phyloP scores from a whole-genome alignment of 2,329 filamentous ascomycete genomes.

The Dactylonectria macrodidyma region DNA sequence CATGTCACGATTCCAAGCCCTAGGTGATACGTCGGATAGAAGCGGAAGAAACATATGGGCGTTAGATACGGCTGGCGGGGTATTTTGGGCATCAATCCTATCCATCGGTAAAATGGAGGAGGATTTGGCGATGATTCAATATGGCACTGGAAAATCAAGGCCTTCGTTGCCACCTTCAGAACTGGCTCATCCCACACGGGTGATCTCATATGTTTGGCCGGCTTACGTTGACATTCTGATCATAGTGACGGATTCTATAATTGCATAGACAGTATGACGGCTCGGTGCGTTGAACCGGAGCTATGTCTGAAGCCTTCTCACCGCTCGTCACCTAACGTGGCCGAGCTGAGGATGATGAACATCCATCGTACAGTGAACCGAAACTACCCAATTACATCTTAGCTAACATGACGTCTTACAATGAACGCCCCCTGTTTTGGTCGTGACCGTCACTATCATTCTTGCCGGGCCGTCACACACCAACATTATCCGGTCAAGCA shows the following conservation, averaged over 20 bases:
- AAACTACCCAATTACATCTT: neutral
- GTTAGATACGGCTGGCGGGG: neutral
- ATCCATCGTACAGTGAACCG: neutral
- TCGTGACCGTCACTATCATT: neutral
- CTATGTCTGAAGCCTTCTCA: neutral
- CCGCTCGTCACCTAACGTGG: neutral
- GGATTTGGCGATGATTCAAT: neutral
- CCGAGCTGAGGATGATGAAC: neutral
- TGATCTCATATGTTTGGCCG: neutral
- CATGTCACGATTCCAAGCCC: neutral
- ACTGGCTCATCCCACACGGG: neutral
- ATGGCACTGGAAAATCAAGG: neutral
- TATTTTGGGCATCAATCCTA: neutral
- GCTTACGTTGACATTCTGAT: neutral
- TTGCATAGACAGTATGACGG: neutral
- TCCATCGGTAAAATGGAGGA: neutral
- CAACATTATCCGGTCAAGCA: neutral
- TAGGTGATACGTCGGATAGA: neutral
- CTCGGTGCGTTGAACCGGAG: neutral
- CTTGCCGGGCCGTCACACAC: neutral
- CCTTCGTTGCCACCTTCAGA: neutral
- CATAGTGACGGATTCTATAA: neutral
- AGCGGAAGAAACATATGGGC: neutral
- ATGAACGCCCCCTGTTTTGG: neutral
- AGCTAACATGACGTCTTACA: neutral